These are phyloP conservation scores for Penicillium salamii DNA, from an alignment of 495 filamentous ascomycete species.

Conservation along the genomic window DNA sequence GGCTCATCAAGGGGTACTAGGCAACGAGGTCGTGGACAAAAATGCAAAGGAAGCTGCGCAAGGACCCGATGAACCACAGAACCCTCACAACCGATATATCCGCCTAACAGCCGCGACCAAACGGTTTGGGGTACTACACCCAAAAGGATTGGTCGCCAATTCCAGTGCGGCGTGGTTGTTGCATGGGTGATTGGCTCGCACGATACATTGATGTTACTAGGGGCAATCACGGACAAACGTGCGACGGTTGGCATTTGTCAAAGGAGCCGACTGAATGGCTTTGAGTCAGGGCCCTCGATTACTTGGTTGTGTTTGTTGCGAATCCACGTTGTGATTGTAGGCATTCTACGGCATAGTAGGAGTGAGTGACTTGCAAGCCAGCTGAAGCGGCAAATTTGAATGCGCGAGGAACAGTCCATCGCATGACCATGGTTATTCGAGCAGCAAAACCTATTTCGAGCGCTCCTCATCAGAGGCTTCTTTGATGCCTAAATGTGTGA, in stretches of 20 bases:
- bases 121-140: no score
- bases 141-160: neutral
- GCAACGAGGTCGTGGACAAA: no score
- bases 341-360: neutral
- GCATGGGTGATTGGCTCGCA: neutral
- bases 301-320: neutral
- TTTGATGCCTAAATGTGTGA: neutral
- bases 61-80: no score
- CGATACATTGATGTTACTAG: neutral
- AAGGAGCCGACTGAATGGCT: neutral
- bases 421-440: neutral
- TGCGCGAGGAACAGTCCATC: neutral
- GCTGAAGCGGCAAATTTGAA: neutral
- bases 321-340: neutral
- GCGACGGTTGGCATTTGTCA: neutral
- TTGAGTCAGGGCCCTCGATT: neutral
- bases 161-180: neutral
- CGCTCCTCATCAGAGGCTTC: neutral
- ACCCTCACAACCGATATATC: no score
- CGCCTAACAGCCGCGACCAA: no score
- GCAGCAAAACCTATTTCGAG: neutral
- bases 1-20: no score
- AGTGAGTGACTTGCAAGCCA: neutral
- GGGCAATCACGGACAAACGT: neutral
- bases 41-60: no score